phyloP scores from a whole-genome alignment of 176 grass and related monocot species.

The Chrysopogon serrulatus region DNA sequence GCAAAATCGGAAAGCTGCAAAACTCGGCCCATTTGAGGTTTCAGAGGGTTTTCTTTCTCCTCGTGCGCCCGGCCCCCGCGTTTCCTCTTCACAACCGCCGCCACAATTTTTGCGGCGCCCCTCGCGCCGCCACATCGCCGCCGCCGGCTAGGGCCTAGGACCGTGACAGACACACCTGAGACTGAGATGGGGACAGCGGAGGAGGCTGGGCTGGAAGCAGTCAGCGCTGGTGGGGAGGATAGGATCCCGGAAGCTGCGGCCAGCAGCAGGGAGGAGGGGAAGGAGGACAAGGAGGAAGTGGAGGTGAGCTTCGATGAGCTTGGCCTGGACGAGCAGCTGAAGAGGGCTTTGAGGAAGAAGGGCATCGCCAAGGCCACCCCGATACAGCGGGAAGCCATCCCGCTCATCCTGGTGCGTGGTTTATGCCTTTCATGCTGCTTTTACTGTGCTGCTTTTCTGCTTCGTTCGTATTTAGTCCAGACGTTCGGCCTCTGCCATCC shows the following conservation, averaged over 20 bases:
- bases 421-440: background rate
- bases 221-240: background rate
- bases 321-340: conserved; percentile 77
- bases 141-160: background rate
- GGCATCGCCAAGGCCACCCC: conserved; percentile 53
- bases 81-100: background rate
- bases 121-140: background rate
- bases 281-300: conserved; percentile 33
- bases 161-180: background rate
- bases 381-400: conserved; percentile 84
- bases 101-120: background rate
- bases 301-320: conserved; percentile 69
- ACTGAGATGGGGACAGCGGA: conserved; percentile 3
- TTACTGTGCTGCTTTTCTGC: background rate
- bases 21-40: background rate
- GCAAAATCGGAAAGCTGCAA: background rate
- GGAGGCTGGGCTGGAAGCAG: background rate
- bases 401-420: conserved; percentile 65
- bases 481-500: background rate
- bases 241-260: background rate
- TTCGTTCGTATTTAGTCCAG: conserved; percentile 4
- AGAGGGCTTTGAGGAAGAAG: conserved; percentile 82
- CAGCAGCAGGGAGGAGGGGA: background rate
- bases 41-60: background rate
- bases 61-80: background rate